phyloP scores from a whole-genome alignment of 2,329 filamentous ascomycete genomes.

The Canariomyces notabilis region DNA sequence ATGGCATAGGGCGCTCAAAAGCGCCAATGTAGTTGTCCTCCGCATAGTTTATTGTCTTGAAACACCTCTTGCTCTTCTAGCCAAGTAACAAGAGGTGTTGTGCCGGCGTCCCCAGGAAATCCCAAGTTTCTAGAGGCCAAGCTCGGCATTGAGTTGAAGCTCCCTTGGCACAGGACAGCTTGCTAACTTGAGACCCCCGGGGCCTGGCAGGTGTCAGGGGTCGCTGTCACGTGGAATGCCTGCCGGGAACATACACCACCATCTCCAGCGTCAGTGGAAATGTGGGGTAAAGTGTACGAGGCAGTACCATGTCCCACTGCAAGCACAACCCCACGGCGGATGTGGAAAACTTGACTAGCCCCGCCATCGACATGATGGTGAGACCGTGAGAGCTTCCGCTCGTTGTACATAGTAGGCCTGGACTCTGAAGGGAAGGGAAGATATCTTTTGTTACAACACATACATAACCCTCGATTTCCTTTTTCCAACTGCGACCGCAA shows the following conservation, averaged over 20 bases:
- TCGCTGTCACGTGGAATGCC: constrained; percentile 8
- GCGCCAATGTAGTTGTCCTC: constrained; percentile 45
- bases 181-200: constrained; percentile 20
- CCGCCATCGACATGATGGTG: neutral
- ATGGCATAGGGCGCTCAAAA: constrained; percentile 46
- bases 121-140: neutral
- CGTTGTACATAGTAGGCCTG: too few species aligned
- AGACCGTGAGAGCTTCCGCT: too few species aligned
- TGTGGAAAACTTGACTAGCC: neutral
- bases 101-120: neutral
- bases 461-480: neutral
- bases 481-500: neutral
- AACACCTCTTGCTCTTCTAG: constrained; percentile 2
- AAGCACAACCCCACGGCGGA: neutral
- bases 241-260: neutral
- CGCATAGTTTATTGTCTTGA: constrained; percentile 37
- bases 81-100: constrained; percentile 2
- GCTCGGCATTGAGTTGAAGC: neutral
- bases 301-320: too few species aligned
- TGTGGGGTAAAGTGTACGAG: too few species aligned
- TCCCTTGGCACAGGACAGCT: constrained; percentile 22
- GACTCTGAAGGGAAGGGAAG: neutral
- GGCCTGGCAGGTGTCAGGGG: constrained; percentile 13
- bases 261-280: too few species aligned
- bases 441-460: neutral